These are phyloP conservation scores for Alnus glutinosa DNA, from an alignment of 306 rosid species.

Conservation along the genomic window DNA sequence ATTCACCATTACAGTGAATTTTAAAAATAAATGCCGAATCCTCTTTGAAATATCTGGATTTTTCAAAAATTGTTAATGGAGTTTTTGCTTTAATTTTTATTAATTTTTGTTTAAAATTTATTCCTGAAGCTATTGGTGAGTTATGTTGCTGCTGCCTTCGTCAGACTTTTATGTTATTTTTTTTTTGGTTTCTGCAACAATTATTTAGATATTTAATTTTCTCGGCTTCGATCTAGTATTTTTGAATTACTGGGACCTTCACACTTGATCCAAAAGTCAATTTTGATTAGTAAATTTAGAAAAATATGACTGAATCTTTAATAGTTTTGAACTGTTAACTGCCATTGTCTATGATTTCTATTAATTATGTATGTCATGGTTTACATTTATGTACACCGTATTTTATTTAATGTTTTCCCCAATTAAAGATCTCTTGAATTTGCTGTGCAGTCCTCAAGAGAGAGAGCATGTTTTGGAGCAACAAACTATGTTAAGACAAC, in stretches of 20 bases:
- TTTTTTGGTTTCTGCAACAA: background rate
- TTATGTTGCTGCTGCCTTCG: background rate
- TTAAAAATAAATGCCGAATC: background rate
- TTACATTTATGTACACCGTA: background rate
- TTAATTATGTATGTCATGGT: background rate
- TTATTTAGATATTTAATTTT: background rate
- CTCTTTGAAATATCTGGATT: background rate
- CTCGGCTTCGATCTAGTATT: background rate
- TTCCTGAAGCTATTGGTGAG: background rate
- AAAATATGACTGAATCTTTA: background rate
- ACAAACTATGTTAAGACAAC: constrained; percentile 88
- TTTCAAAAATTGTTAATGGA: background rate
- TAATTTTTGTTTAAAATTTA: background rate
- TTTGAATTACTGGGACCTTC: background rate
- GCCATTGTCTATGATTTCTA: background rate
- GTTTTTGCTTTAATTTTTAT: background rate
- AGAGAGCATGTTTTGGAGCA: constrained; percentile 80
- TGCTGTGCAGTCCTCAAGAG: constrained; percentile 77
- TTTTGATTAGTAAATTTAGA: background rate
- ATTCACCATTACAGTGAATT: background rate
- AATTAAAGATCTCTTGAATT: constrained; percentile 21
- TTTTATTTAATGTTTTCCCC: background rate
- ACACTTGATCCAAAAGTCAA: background rate
- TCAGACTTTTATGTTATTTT: background rate
- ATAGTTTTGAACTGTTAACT: background rate